Percentiles rank a stretch among this genome's conserved stretches.
Conservation (phyloP, 2,329 filamentous ascomycete genomes). For the Ceratocystis diversiconidia region DNA sequence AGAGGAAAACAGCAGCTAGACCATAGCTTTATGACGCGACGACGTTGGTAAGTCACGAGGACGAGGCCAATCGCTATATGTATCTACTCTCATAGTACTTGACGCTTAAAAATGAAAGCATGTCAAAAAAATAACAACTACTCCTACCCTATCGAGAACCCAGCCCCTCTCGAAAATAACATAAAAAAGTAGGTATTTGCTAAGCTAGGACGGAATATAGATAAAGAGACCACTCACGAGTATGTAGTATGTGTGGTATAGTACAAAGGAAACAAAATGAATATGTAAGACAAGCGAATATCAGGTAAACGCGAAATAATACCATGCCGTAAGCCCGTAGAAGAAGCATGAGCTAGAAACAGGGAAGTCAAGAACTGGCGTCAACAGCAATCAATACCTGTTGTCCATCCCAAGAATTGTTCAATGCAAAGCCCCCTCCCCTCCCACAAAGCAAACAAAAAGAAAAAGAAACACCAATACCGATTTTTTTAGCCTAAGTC, state of each 20-base stretch:
- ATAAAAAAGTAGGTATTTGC: neutral
- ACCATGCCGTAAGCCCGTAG: too few species aligned
- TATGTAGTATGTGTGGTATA: neutral
- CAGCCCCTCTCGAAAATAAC: neutral
- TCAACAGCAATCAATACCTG: too few species aligned
- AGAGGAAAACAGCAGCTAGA: neutral
- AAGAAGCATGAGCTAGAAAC: too few species aligned
- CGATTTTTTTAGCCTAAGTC: conserved; percentile 15
- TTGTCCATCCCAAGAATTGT: neutral
- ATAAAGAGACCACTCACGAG: too few species aligned
- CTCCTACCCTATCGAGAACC: too few species aligned
- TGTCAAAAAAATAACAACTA: neutral
- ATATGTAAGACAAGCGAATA: neutral
- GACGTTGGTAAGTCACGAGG: neutral
- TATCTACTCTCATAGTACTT: neutral
- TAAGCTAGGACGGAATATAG: neutral
- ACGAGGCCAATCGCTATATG: too few species aligned
- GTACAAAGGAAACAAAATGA: conserved; percentile 5
- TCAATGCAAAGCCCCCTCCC: neutral
- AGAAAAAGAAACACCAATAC: neutral
- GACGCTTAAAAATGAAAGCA: neutral
- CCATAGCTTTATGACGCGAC: too few species aligned
- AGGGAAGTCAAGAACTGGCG: too few species aligned
- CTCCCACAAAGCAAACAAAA: neutral
- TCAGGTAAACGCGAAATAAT: too few species aligned